phyloP scores from a whole-genome alignment of 169 alveolate genomes.

The Cryptosporidium baileyi region DNA sequence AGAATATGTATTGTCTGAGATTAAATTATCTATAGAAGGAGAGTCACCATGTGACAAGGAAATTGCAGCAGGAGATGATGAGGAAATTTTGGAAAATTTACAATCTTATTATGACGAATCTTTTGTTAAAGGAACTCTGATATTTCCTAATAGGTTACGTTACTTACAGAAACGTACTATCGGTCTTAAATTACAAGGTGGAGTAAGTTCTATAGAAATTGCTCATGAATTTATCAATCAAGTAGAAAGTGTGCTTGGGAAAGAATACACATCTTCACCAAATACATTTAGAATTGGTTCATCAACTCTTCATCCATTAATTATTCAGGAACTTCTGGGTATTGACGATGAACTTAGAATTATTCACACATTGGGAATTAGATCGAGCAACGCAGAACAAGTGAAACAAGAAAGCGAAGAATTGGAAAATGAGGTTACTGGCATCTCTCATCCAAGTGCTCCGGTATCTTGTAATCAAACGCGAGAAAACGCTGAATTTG shows the following conservation, averaged over 20 bases:
- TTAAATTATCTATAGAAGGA: conserved; percentile 31
- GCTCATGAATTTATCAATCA: conserved; percentile 38
- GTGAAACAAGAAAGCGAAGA: neutral
- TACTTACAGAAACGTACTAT: conserved; percentile 40
- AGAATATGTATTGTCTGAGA: conserved; percentile 1
- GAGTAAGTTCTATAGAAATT: conserved; percentile 45
- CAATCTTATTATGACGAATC: conserved; percentile 49
- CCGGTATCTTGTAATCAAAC: conserved; percentile 22
- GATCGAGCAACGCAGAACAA: neutral
- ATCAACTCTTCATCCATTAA: conserved; percentile 55
- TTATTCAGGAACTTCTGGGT: conserved; percentile 26
- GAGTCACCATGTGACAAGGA: conserved; percentile 68
- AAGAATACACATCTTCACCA: conserved; percentile 45
- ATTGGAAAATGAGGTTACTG: conserved; percentile 17
- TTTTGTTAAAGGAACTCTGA: conserved; percentile 41
- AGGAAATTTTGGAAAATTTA: conserved; percentile 27
- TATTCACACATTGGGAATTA: conserved; percentile 59
- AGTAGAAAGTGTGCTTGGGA: conserved; percentile 24
- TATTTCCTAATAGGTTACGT: conserved; percentile 49
- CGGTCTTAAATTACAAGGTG: conserved; percentile 63
- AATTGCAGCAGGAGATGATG: conserved; percentile 67
- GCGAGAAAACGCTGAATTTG: neutral
- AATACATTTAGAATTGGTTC: conserved; percentile 68
- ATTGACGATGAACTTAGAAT: conserved; percentile 60
- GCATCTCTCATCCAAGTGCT: conserved; percentile 54